Conservation (phyloP, 805 yeast species). For the Candida nonsorbophila region DNA sequence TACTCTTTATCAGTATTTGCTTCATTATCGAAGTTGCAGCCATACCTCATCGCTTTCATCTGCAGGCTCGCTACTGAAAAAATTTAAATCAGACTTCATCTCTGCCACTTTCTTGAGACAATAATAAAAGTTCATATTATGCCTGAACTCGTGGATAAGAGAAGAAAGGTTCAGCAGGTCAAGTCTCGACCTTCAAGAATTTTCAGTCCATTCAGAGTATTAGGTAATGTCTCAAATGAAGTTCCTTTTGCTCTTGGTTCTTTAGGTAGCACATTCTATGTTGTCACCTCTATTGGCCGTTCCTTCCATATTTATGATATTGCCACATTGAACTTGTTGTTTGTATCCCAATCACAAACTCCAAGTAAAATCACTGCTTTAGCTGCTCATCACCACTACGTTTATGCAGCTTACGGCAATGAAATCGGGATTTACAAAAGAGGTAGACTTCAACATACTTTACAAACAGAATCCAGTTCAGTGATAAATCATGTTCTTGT, state of each 20-base stretch:
- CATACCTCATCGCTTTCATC: too few species aligned
- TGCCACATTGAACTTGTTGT: conserved; percentile 74
- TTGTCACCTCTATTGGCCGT: conserved; percentile 85
- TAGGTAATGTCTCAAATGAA: conserved; percentile 87
- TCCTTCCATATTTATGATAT: conserved; percentile 93
- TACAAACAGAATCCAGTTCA: conserved; percentile 29
- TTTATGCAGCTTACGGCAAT: conserved; percentile 70
- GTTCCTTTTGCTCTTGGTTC: conserved; percentile 86
- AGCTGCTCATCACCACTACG: conserved; percentile 77
- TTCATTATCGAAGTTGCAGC: too few species aligned
- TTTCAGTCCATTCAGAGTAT: conserved; percentile 77
- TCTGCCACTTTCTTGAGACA: too few species aligned
- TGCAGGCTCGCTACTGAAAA: too few species aligned
- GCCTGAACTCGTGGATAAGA: conserved; percentile 27
- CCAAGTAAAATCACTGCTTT: conserved; percentile 63
- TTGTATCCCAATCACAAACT: conserved; percentile 80
- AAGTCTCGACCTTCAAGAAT: conserved; percentile 32
- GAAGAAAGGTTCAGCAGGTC: conserved; percentile 18
- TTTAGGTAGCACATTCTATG: conserved; percentile 80
- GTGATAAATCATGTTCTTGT: conserved; percentile 47
- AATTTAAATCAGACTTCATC: too few species aligned
- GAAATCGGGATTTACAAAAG: conserved; percentile 75
- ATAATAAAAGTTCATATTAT: too few species aligned
- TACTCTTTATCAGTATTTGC: too few species aligned
- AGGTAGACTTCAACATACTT: conserved; percentile 56